Conservation (phyloP, 495 filamentous ascomycete genomes). For the Penicillium canariense region DNA sequence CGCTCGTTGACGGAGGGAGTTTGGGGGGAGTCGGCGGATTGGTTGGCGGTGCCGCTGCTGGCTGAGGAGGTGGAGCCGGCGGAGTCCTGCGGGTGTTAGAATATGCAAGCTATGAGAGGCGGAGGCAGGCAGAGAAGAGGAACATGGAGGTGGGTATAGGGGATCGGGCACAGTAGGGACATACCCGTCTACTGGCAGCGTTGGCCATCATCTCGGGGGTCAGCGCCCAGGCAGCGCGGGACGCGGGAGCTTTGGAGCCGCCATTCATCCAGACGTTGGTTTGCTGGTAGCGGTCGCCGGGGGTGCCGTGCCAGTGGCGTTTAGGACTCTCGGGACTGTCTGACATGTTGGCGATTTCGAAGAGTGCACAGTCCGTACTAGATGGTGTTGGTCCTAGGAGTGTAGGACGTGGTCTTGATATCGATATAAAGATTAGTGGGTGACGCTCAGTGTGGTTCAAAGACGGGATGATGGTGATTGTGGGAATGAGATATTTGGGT, state of each 20-base stretch:
- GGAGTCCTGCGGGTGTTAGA: constrained; percentile 21
- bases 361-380: constrained; percentile 4
- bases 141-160: neutral
- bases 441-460: neutral
- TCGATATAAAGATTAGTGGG: neutral
- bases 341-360: constrained; percentile 17
- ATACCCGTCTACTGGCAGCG: constrained; percentile 15
- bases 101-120: neutral
- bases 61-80: constrained; percentile 23
- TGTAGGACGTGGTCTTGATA: neutral
- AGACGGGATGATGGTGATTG: neutral
- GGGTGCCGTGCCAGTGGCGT: constrained; percentile 42
- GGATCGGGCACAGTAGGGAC: neutral
- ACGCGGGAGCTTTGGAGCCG: constrained; percentile 27
- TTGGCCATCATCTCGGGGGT: constrained; percentile 18
- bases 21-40: constrained; percentile 4
- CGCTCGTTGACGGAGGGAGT: constrained; percentile 25
- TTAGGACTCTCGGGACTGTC: constrained; percentile 30
- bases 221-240: constrained; percentile 28
- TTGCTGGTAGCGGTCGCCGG: constrained; percentile 43
- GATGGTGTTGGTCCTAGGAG: neutral
- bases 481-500: neutral
- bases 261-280: constrained; percentile 44
- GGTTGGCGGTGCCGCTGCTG: constrained; percentile 1
- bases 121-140: neutral